Evolutionary conservation across 2,329 filamentous ascomycete genomes (phyloP).

Genomic region (Clonostachys solani): DNA sequence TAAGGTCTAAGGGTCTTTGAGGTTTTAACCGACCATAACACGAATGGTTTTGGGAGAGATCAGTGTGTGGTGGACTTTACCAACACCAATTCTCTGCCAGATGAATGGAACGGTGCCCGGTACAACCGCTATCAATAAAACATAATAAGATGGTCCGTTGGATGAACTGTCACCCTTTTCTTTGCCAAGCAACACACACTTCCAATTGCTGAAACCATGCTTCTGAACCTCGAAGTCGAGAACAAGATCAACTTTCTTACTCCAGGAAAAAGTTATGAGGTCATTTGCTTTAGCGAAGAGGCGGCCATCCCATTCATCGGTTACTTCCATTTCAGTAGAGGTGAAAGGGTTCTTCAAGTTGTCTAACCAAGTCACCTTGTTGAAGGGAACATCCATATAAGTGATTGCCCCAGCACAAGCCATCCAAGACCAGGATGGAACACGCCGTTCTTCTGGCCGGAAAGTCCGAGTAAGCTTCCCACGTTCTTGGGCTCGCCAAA

Average conservation of each 20-base stretch:
- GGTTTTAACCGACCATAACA: no score
- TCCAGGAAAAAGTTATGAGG: not conserved
- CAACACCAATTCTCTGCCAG: not conserved
- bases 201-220: not conserved
- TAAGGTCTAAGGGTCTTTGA: no score
- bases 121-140: not conserved
- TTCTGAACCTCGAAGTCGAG: not conserved
- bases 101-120: not conserved
- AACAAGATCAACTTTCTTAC: not conserved
- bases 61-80: not conserved
- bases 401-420: not conserved
- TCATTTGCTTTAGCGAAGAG: not conserved
- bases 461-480: not conserved
- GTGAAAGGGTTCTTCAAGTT: not conserved
- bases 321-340: not conserved
- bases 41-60: not conserved
- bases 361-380: not conserved
- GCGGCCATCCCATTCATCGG: not conserved
- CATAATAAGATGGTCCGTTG: not conserved
- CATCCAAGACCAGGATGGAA: not conserved
- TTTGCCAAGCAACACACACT: not conserved
- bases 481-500: not conserved
- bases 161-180: not conserved
- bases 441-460: not conserved
- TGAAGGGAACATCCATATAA: not conserved